phyloP scores from a whole-genome alignment of 306 rosid species.

The Lathyrus aphaca region DNA sequence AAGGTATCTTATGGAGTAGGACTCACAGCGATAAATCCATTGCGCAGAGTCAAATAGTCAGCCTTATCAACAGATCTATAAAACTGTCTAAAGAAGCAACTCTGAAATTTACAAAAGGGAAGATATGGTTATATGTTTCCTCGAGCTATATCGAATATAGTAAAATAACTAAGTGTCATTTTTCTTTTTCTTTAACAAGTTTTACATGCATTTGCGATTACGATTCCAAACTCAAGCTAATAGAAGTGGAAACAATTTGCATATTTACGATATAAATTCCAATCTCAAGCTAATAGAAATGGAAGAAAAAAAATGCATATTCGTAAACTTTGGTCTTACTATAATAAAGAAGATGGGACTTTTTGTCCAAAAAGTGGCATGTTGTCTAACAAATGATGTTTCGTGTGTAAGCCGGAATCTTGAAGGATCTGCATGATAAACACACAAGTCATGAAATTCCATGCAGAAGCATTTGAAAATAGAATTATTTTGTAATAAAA shows the following conservation, averaged over 20 bases:
- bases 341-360: constrained; percentile 70
- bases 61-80: constrained; percentile 83
- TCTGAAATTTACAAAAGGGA: constrained; percentile 52
- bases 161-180: too few relatives aligned
- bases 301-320: constrained; percentile 11
- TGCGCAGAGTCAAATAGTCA: constrained; percentile 86
- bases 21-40: constrained; percentile 91
- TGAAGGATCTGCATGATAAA: constrained; percentile 62
- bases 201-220: too few relatives aligned
- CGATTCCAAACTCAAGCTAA: too few relatives aligned
- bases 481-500: constrained; percentile 6
- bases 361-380: constrained; percentile 83
- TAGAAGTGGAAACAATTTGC: constrained; percentile 11
- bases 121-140: background rate
- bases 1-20: constrained; percentile 27
- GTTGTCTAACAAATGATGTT: constrained; percentile 91
- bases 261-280: too few relatives aligned
- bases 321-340: constrained; percentile 56
- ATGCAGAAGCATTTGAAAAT: constrained; percentile 17
- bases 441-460: constrained; percentile 19
- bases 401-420: constrained; percentile 92
- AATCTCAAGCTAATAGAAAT: too few relatives aligned
- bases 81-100: constrained; percentile 91
- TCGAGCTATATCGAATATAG: too few relatives aligned
- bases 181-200: too few relatives aligned